Evolutionary conservation across 1,284 basidiomycete genomes (phyloP), one percentile per base, ranked within the genome.

Genomic region (Xerocomus amazonicus): DNA sequence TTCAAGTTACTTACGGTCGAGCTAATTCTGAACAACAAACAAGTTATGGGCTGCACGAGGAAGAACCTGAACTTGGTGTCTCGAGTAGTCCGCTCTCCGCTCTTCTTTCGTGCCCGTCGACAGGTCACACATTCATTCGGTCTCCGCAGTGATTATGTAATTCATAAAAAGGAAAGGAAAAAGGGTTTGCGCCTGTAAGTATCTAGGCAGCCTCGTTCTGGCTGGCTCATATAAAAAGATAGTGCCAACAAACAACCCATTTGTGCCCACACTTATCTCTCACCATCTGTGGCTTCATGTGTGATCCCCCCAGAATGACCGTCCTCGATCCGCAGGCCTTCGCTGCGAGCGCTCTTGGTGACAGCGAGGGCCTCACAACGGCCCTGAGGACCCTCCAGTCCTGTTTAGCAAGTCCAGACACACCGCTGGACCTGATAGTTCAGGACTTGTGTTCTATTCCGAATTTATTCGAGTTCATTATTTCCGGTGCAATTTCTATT

Each of bases 401-500:
- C 54, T 58, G 63, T 56, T 58, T 65, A 60, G 54, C 50, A 53
- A 61, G 48, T 28, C 52, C 65, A 56, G 57, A 59, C 36, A n/a
- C 38, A 0, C 44, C 35, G 48, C 57, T 64, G 61, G 57, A 50
- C 51, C 61, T 64, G 58, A 56, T 66, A 51, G 9, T 63, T n/a
- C 62, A 62, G 51, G 59, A 69, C 48, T 48, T 68, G 50, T 55
- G 66, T 26, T 57, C 62, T 6, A 28, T 56, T 14, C 56, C 64
- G 0, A 38, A 54, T 13, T 51, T 69, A 9, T 69, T 65, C 4
- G 60, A 65, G 7, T 69, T 60, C 13, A 17, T 69, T 0, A n/a
- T 67, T 8, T 69, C 67, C 1, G 51, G 63, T 62, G 48, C 42
- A 58, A 52, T 13, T 16, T 2, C 38, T 27, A n/a, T 45, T 28